Conservation (phyloP, 805 yeast species). For the Yarrowia deformans region DNA sequence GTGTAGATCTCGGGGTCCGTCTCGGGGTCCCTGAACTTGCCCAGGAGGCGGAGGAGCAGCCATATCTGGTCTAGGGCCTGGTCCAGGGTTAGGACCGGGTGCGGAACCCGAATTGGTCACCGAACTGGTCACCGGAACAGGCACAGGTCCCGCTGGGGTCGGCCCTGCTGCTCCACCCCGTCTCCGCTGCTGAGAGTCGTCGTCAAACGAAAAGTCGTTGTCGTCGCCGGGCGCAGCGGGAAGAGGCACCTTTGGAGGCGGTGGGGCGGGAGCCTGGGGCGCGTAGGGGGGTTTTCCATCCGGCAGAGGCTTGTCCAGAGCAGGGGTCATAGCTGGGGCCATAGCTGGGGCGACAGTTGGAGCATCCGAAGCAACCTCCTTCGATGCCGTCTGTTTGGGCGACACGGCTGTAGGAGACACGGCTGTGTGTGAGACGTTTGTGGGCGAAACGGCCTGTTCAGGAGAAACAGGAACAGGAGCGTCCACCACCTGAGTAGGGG, state of each 20-base stretch:
- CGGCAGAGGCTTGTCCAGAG: slow-evolving; percentile 17
- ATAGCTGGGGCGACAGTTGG: background rate
- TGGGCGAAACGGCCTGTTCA: background rate
- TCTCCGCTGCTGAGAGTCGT: background rate
- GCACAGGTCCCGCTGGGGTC: background rate
- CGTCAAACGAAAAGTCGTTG: slow-evolving; percentile 11
- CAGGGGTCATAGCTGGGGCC: background rate
- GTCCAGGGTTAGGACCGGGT: background rate
- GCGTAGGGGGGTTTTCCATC: slow-evolving; percentile 9
- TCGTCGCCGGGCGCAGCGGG: slow-evolving; percentile 16
- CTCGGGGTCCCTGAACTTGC: background rate
- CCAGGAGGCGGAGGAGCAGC: background rate
- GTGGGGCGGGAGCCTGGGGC: background rate
- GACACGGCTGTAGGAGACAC: slow-evolving; percentile 4
- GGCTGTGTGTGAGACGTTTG: background rate
- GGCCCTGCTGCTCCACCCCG: background rate
- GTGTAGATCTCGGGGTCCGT: background rate
- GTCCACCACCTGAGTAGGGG: background rate
- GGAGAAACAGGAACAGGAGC: background rate
- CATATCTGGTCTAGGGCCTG: background rate
- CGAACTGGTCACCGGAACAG: background rate
- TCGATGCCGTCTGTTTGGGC: background rate
- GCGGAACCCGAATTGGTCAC: background rate
- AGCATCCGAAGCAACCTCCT: background rate
- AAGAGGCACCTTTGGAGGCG: slow-evolving; percentile 6